These are phyloP conservation scores for Paspalum notatum DNA, from an alignment of 176 grass and related monocot species.

Conservation along the genomic window DNA sequence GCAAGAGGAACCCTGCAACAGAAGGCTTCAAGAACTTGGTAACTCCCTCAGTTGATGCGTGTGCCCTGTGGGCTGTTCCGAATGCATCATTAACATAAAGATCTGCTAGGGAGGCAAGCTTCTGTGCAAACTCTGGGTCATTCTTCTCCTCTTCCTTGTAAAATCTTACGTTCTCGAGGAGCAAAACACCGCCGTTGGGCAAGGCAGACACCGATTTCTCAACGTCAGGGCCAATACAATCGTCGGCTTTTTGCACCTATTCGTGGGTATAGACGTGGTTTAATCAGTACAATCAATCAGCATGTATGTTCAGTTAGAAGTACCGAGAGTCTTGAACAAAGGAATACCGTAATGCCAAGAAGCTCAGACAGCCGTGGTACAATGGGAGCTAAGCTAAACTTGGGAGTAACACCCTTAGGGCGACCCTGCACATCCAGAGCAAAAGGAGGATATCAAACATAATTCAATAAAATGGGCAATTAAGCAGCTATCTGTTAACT, in stretches of 20 bases:
- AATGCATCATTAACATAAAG: constrained; percentile 78
- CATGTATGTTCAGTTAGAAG: neutral
- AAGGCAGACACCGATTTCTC: constrained; percentile 54
- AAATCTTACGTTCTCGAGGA: constrained; percentile 81
- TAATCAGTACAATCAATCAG: neutral
- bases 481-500: neutral
- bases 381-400: constrained; percentile 67
- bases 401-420: constrained; percentile 78
- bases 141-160: constrained; percentile 89
- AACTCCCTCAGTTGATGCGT: constrained; percentile 80
- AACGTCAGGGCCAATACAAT: constrained; percentile 71
- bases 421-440: constrained; percentile 60
- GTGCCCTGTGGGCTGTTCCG: constrained; percentile 77
- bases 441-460: constrained; percentile 1
- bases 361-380: constrained; percentile 71
- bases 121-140: constrained; percentile 75
- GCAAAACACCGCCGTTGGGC: constrained; percentile 61
- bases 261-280: neutral
- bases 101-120: constrained; percentile 65
- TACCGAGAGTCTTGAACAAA: constrained; percentile 4
- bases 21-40: constrained; percentile 74
- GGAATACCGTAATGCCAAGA: constrained; percentile 61
- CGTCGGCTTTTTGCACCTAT: constrained; percentile 70
- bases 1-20: constrained; percentile 76
- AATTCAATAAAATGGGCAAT: neutral